Base-by-base conservation (phyloP, 352 stramenopile species). In the Phytophthora hibernalis region DNA sequence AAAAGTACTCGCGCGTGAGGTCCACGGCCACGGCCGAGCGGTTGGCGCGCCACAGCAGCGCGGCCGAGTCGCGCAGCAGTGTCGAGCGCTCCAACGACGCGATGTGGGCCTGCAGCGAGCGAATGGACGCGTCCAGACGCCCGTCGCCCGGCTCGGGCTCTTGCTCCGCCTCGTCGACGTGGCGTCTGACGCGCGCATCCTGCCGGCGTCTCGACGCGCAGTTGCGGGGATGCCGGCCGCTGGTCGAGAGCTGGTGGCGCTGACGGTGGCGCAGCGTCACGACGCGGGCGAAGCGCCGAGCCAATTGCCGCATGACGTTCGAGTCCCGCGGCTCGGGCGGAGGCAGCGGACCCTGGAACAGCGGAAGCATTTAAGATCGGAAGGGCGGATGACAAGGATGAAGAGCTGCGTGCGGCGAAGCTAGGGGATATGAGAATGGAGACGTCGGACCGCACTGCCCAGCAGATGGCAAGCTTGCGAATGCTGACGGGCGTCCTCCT, bases 1-100 rank as follows among this genome's bases (percentile, higher is more conserved):
- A 30, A 50, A 87, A 82, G 52, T 85, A 88, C 55, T 87, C 67
- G 6, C 69, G 65, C 12, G 65, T 80, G 26, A 80, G 55, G 9
- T 79, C 72, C 26, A 87, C 40, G 3, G 79, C 79, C 15, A 73
- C 68, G n/a, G 52, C 68, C 3, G 66, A 72, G 35, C 68, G 74
- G 55, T 90, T 88, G 24, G 65, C 52, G 31, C 77, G 72, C 72
- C 74, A 86, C 15, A 74, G 57, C 5, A 86, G 12, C 12, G 65
- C 26, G 50, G 65, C 40, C 37, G 81, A 82, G 53, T 87, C 79
- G 3, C 58, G 56, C 38, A 90, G 68, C 26, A 77, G 56, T 38
- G 61, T 52, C 21, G 74, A 69, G 11, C 76, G 75, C 62, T 90
- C 79, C 18, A 83, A 40, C 11, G 64, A 52, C 33, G 67, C 65